Evolutionary conservation across 176 grass and related monocot genomes (phyloP).

Genomic region (Ananas comosus): DNA sequence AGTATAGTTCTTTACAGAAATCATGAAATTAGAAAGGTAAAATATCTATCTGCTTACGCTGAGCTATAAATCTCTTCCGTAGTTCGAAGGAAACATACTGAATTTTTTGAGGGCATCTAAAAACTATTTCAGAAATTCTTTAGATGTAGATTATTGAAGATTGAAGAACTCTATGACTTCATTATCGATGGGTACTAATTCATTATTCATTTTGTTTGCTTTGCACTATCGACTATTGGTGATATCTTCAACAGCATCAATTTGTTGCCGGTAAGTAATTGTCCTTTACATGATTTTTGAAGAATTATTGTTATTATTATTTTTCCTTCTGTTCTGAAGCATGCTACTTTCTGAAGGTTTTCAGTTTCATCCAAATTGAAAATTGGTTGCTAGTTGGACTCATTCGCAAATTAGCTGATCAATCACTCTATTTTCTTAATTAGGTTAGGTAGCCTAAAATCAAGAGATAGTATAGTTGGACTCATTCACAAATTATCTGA

Average conservation of each 20-base stretch:
- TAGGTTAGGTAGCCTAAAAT: too few species aligned
- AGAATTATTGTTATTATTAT: not conserved
- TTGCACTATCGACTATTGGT: constrained; percentile 6
- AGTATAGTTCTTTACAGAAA: constrained; percentile 90
- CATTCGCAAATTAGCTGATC: too few species aligned
- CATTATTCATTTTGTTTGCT: constrained; percentile 3
- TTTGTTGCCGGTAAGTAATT: constrained; percentile 87
- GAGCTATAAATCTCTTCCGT: not conserved
- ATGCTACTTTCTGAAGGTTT: constrained; percentile 6
- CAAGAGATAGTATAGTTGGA: too few species aligned
- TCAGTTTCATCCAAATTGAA: not conserved
- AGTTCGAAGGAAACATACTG: not conserved
- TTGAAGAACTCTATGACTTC: not conserved
- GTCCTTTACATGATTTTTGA: not conserved
- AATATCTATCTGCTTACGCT: not conserved
- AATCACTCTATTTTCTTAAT: too few species aligned
- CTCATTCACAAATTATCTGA: too few species aligned
- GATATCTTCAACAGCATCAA: constrained; percentile 57
- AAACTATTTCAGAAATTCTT: too few species aligned
- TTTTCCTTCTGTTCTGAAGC: constrained; percentile 11
- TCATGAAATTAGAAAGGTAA: constrained; percentile 96
- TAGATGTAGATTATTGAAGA: too few species aligned
- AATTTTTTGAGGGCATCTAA: too few species aligned
- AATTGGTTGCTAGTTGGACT: too few species aligned
- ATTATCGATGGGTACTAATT: constrained; percentile 26